Evolutionary conservation across 768 basidiomycete genomes (phyloP), one percentile per base, ranked within the genome.

Genomic region (Trametes cingulata): DNA sequence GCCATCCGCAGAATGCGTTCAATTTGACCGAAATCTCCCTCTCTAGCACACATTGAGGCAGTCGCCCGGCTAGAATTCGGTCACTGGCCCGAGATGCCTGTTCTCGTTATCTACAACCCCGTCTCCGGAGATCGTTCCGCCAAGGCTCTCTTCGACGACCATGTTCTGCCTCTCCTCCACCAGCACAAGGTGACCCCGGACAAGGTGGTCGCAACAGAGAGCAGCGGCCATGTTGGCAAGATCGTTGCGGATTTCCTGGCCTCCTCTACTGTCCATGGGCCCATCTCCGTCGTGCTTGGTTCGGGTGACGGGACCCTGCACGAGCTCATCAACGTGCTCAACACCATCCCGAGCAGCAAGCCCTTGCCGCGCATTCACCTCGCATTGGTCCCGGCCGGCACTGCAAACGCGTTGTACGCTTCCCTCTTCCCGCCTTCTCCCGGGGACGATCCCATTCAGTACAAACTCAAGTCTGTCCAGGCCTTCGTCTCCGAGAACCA

Each of bases 241-340:
- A 57, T 81, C 51, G 72, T 83, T 15, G 60, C 77, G 35, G 67
- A 77, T 6, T 75, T 80, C 62, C 67, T 88, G 49, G 57, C 74
- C 10, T 15, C 51, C 4, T 7, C 20, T 20, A 62, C 65, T 42
- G 61, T 67, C 55, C 56, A 70, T 8, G 75, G 69, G 61, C 47
- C 69, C 9, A 59, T 82, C 52, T 80, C 80, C 0, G 69, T 90
- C 47, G 69, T 90, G 51, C 76, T 94, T 24, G 83, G 82, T 15
- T 93, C 95, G 5, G 95, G 95, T 8, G 95, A 98, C 72, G 95
- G 95, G 17, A 97, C 95, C 0, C 77, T 94, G 39, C 92, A 96
- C 71, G 95, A 98, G 67, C 83, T 96, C 62, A 79, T 95, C 69
- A 90, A 88, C 62, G 79, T 79, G 12, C 69, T 92, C 19, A 58